These are phyloP conservation scores for Hymenoscyphus occultus DNA, from an alignment of 2,329 filamentous ascomycete species.

Conservation along the genomic window DNA sequence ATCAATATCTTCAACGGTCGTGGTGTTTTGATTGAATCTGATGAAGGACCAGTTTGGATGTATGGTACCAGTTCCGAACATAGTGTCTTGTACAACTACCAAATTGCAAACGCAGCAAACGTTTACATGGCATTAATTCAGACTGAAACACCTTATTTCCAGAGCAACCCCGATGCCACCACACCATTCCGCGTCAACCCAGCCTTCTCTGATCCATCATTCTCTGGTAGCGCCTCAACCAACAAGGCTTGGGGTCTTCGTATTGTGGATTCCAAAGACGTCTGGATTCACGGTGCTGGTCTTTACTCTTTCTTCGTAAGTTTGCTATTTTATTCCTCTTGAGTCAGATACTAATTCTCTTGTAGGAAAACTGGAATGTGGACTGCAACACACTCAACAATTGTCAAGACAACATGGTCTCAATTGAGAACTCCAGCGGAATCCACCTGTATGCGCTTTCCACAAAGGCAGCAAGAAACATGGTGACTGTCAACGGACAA, in stretches of 20 bases:
- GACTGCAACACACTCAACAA: slow-evolving; percentile 63
- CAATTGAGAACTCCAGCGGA: slow-evolving; percentile 59
- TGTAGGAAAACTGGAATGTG: slow-evolving; percentile 68
- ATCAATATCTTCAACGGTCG: slow-evolving; percentile 87
- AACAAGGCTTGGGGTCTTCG: slow-evolving; percentile 77
- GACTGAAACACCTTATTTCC: slow-evolving; percentile 86
- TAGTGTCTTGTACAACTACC: slow-evolving; percentile 76
- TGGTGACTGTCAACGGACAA: slow-evolving; percentile 62
- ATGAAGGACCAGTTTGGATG: slow-evolving; percentile 73
- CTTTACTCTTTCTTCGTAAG: slow-evolving; percentile 71
- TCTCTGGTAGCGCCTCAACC: slow-evolving; percentile 43
- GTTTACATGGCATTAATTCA: slow-evolving; percentile 83
- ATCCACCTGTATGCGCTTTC: slow-evolving; percentile 66
- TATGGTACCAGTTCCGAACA: slow-evolving; percentile 73
- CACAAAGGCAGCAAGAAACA: slow-evolving; percentile 73
- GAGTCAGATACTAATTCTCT: not conserved
- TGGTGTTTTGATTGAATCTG: slow-evolving; percentile 65
- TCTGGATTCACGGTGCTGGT: slow-evolving; percentile 70
- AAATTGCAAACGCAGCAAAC: slow-evolving; percentile 72
- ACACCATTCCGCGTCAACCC: slow-evolving; percentile 60
- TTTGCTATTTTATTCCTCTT: not conserved
- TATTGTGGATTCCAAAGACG: slow-evolving; percentile 61
- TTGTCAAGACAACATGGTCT: slow-evolving; percentile 77
- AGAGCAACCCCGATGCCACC: slow-evolving; percentile 73
- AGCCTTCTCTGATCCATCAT: slow-evolving; percentile 65